These are phyloP conservation scores for Metrosideros polymorpha DNA, from an alignment of 441 rosid species.

Conservation along the genomic window DNA sequence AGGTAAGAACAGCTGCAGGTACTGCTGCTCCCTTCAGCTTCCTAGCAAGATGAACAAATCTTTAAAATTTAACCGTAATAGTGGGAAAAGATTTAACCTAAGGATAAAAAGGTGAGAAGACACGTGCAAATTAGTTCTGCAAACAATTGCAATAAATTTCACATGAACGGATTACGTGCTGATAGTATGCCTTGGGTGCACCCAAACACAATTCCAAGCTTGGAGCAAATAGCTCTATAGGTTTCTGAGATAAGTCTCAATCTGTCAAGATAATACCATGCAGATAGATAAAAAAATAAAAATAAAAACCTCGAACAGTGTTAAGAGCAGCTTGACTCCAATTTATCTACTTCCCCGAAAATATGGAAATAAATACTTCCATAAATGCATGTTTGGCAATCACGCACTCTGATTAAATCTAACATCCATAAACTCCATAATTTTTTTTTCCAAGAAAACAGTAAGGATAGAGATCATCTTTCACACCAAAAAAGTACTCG, in stretches of 20 bases:
- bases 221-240: background rate
- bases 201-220: background rate
- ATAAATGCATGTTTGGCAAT: background rate
- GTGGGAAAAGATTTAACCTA: background rate
- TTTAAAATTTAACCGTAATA: background rate
- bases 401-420: background rate
- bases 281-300: background rate
- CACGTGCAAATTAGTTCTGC: background rate
- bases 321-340: background rate
- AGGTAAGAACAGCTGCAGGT: slow-evolving; percentile 39
- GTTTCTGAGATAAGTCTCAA: background rate
- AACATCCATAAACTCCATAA: background rate
- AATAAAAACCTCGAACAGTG: background rate
- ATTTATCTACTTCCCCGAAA: background rate
- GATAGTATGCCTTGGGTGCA: background rate
- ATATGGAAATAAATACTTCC: background rate
- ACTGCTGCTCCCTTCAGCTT: slow-evolving; percentile 42
- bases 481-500: background rate
- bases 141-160: background rate
- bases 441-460: background rate
- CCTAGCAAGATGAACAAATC: slow-evolving; percentile 16
- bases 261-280: background rate
- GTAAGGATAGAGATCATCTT: background rate
- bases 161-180: background rate
- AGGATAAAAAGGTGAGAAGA: background rate